These are phyloP conservation scores for Salix suchowensis DNA, from an alignment of 345 rosid species.

Conservation along the genomic window DNA sequence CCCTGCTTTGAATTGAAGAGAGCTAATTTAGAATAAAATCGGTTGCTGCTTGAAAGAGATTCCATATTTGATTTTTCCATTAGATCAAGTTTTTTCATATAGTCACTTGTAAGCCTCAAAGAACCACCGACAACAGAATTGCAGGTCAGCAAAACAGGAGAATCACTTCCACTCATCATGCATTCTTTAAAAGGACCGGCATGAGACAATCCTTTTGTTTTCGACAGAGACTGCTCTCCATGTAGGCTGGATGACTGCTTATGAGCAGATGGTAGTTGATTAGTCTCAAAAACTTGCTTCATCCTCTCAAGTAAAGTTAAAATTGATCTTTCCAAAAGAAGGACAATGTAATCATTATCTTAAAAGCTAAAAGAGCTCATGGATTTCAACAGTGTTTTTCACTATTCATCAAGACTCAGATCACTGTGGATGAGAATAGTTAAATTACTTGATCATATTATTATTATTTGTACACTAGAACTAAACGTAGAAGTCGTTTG, in stretches of 20 bases:
- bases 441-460: not conserved
- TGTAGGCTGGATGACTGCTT: slow-evolving; percentile 12
- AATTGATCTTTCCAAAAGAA: slow-evolving; percentile 53
- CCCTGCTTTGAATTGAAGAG: slow-evolving; percentile 31
- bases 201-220: slow-evolving; percentile 25
- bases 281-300: slow-evolving; percentile 28
- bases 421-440: no score
- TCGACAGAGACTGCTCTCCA: slow-evolving; percentile 25
- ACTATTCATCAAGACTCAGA: no score
- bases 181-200: slow-evolving; percentile 46
- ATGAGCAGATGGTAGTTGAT: slow-evolving; percentile 14
- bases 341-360: slow-evolving; percentile 25
- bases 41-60: slow-evolving; percentile 16
- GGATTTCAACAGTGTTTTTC: no score
- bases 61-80: slow-evolving; percentile 10
- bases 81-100: not conserved
- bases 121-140: slow-evolving; percentile 32
- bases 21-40: slow-evolving; percentile 34
- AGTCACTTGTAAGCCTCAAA: slow-evolving; percentile 24
- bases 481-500: no score
- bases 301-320: slow-evolving; percentile 53
- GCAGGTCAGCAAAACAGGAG: slow-evolving; percentile 29
- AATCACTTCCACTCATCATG: slow-evolving; percentile 33
- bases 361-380: no score
- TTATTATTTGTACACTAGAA: no score